Evolutionary conservation across 495 filamentous ascomycete genomes (phyloP), one percentile per base, ranked within the genome.

Genomic region (Schizothecium vesticola): DNA sequence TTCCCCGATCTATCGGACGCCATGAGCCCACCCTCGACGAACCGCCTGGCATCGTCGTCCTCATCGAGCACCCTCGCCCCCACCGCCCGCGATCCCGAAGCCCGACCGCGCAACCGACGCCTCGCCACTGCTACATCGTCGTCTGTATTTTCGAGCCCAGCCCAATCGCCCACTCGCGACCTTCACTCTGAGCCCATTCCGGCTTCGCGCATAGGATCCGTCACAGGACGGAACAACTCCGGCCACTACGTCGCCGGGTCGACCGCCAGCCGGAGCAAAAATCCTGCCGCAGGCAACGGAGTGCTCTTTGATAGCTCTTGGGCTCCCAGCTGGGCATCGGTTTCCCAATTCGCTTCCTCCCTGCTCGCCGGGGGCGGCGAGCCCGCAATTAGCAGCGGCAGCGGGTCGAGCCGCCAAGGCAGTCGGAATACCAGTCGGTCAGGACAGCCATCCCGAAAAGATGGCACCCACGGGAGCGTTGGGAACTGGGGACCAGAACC

Each of bases 261-360:
- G 63, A 74, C 70, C 56, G 65, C 70, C 8, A 58, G 76, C 9
- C 76, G 74, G 61, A 69, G 72, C 26, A 78, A 76, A 59, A 81
- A 75, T 29, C 72, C 75, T 5, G 76, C 74, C 5, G 75, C 69
- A 25, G 74, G 72, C 6, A 70, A 74, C n/a, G 77, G 80, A 2
- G 16, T 8, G 6, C 70, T 84, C 16, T 70, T 83, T 7, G 79
- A 77, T 31, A 76, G 75, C 10, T 80, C 80, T 7, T 84, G 81
- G 81, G 64, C 78, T 1, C 77, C 81, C 7, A 82, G 77, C 67
- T 84, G 82, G 82, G 74, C 81, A 1, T 79, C 81, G 10, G 75
- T 84, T 0, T 76, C 79, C 56, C 80, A 77, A 28, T 76, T 84
- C 25, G 79, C 82, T 4, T 75, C 79, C 22, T 82, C 82, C 25